Conservation (phyloP, 176 grass and related monocot genomes). For the Musa troglodytarum region DNA sequence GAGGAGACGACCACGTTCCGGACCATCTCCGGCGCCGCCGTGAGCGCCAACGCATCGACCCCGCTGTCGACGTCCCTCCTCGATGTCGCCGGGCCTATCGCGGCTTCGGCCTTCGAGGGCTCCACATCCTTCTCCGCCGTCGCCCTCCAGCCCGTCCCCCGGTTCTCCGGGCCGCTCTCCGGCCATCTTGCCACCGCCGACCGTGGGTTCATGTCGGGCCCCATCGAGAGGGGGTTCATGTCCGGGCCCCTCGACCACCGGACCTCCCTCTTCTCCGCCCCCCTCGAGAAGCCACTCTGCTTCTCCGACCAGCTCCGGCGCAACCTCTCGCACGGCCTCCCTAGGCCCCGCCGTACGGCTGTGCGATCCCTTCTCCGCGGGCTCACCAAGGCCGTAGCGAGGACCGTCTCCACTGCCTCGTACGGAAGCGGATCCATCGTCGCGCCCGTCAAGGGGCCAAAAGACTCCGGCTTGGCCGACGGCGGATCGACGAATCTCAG, state of each 20-base stretch:
- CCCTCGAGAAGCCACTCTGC: neutral
- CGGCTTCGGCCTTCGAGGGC: constrained; percentile 58
- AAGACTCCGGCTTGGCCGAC: neutral
- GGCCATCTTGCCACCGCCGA: constrained; percentile 25
- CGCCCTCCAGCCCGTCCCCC: constrained; percentile 52
- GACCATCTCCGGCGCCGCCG: constrained; percentile 55
- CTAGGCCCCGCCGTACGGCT: neutral
- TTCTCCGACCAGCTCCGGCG: neutral
- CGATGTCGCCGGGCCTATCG: constrained; percentile 26
- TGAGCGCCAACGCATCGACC: constrained; percentile 71
- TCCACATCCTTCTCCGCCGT: constrained; percentile 76
- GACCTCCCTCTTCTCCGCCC: constrained; percentile 6
- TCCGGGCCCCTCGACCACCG: constrained; percentile 60
- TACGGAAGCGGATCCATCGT: neutral
- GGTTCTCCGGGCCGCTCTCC: constrained; percentile 50
- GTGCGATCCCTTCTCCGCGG: constrained; percentile 3
- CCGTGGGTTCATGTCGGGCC: constrained; percentile 47
- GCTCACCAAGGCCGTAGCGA: constrained; percentile 6
- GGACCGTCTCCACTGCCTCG: constrained; percentile 2
- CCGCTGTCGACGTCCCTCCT: constrained; percentile 64
- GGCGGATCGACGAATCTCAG: neutral
- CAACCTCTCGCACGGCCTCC: constrained; percentile 7
- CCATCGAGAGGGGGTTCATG: constrained; percentile 53
- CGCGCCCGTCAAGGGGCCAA: constrained; percentile 1
- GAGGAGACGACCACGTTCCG: constrained; percentile 48